Base-by-base conservation (phyloP, 345 rosid genomes). In the Citrus inodora region DNA sequence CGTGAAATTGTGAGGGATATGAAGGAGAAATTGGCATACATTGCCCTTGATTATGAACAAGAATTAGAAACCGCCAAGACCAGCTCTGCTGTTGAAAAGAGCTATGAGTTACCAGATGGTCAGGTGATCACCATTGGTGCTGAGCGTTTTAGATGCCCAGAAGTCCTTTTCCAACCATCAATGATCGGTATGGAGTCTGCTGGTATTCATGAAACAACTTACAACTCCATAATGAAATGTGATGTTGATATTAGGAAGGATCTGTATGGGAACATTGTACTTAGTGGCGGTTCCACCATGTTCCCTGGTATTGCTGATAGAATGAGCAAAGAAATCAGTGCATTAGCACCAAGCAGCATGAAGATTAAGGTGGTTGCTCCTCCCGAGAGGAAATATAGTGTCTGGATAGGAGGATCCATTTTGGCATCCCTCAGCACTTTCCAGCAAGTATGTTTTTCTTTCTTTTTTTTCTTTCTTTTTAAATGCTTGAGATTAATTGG, bases 351-450 rank as follows among this genome's bases (percentile, higher is more conserved):
- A 0, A 88, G 89, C 82, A 88, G 93, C 82, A 90, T 90, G 93
- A 90, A 90, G 87, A 88, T 88, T 67, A 90, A 90, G 87, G 93
- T 90, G 42, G 93, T 90, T 59, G 93, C 93, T 77, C 94, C 94
- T 61, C 92, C 94, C 0, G 94, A 90, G 81, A 89, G 94, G 88
- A 90, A 90, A 79, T 90, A 87, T 64, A 89, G 91, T 83, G 94
- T 90, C 24, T 90, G 94, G 92, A 90, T 89, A 0, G 94, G 94
- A 48, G 94, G 94, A 30, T 90, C 94, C 66, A 90, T 90, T 77
- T 82, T 90, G 81, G 94, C 94, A 79, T 90, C 94, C 59, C 92
- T 90, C 69, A 89, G 94, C 75, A 90, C 92, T 78, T 90, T 89
- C 87, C 94, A 89, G 80, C 94, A 90, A 90, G 91, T 90, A 28